Base-by-base conservation (phyloP, 805 yeast genomes). In the Candida namnaoensis region DNA sequence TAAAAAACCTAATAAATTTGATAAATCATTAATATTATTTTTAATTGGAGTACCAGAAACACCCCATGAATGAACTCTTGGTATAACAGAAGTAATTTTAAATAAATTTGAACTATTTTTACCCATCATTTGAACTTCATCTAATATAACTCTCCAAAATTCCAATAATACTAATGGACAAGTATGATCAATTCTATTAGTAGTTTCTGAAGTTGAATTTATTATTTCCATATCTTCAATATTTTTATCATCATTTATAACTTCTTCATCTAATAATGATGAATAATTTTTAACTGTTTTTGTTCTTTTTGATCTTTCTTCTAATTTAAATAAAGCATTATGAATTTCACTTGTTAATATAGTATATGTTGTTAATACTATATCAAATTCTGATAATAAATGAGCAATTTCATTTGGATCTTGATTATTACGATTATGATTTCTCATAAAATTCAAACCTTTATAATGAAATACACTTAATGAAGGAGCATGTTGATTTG, bases 31-130 rank as follows among this genome's bases (percentile, higher is more conserved):
- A 35, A 84, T 61, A 34, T 76, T 71, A 46, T 74, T 74, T 48
- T 80, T 78, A 13, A 88, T 82, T 0, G 97, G 95, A 0, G 99
- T 93, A 7, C 99, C 99, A 1, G 96, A 86, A 1, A 90, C 96
- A 13, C 95, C 97, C 98, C 98, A 93, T 0, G 96, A 79, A 62
- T 93, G 97, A 37, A 78, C 74, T 40, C 96, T 69, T 5, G 96
- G 91, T 25, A 93, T 75, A 33, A 85, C 64, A 3, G 84, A 68
- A 0, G 96, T 88, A 43, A 88, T 85, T 43, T 75, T 78, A 19
- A 95, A 88, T 2, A 93, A 87, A 40, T 84, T 76, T 0, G 91
- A 76, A 4, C 78, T 70, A 23, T 81, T 81, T 4, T 75, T 72
- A 7, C 87, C 79, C 4, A 93, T 83, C 90, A 90, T 85, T 61